Evolutionary conservation across 805 yeast genomes (phyloP), one percentile per base, ranked within the genome.

Genomic region (Cyberlindnera saturnus): DNA sequence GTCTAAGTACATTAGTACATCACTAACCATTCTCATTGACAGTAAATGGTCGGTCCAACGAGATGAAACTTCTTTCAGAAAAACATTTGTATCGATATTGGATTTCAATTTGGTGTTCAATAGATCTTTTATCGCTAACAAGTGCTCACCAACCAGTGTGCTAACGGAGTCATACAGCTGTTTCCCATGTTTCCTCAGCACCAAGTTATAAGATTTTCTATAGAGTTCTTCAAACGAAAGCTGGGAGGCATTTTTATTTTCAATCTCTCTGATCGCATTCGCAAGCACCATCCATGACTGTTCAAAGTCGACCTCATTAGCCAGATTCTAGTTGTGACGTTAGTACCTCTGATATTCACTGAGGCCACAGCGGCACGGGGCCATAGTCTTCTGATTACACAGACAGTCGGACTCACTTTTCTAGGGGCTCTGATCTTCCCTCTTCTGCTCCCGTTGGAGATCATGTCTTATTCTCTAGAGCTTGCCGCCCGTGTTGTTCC

Each of bases 1-100:
- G 57, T 89, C 95, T 57, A 90, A 62, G 56, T 89, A 89, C 85
- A 89, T 82, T 58, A 87, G 66, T 3, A 89, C 86, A 60, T 90
- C 96, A 53, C 90, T 76, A 36, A 87, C 75, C 73, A 86, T 78
- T 49, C 86, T 73, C 82, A 86, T 84, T 39, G 83, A 73, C 33
- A 80, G 70, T 32, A 81, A 61, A 58, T 85, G 91, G 38, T 81
- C 86, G 32, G 76, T 71, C 96, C 96, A 89, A 3, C 48, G 49
- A 4, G 45, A 40, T 3, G 69, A 53, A 7, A 73, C 53, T 4
- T 59, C 59, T 35, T 61, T 62, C 48, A 76, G 53, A 36, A 71
- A 64, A 18, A 59, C 65, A 42, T 47, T 39, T 26, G 44, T 42
- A 29, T 46, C 47, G 14, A 55, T 50, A 1, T 53, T 32, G 3